Evolutionary conservation across 1,284 basidiomycete genomes (phyloP), one percentile per base, ranked within the genome.

Genomic region (Heliocybe sulcata): DNA sequence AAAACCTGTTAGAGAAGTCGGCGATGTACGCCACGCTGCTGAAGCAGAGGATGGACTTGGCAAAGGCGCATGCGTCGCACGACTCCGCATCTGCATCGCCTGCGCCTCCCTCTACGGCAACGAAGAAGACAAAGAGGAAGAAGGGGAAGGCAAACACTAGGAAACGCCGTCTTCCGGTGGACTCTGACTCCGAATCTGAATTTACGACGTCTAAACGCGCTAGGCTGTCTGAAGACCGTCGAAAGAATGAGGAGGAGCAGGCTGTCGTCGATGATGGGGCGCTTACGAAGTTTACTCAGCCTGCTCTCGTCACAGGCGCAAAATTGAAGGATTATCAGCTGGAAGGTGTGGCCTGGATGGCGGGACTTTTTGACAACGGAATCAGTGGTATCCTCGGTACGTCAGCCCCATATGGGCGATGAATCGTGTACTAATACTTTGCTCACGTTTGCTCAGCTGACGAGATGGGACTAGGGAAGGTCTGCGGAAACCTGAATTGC

Each of bases 261-360:
- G 60, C 70, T 54, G 56, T 57, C 16, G 62, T 60, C 0, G 65
- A 64, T 2, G 64, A 68, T 1, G 69, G 70, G 8, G 55, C 26
- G 3, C 61, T 54, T 16, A 64, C 72, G 19, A 67, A 75, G 45
- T 84, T 86, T 60, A 67, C 79, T 49, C 94, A 96, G 68, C 92
- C 94, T 0, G 72, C 76, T 1, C 72, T 94, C 14, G 75, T 98
- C 45, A 95, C 92, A 0, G 95, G 94, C 4, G 92, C 87, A 1
- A 88, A 74, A 52, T 70, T 98, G 60, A 91, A 94, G 63, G 82
- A 90, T 49, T 98, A 98, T 66, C 96, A 99, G 68, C 78, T 98
- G 1, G 92, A 94, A 53, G 96, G 96, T 3, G 82, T 98, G 14
- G 91, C 96, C 60, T 99, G 96, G 96, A 93, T 99, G 87, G 87